Evolutionary conservation across 768 basidiomycete genomes (phyloP).

Genomic region (Boletus sp.): DNA sequence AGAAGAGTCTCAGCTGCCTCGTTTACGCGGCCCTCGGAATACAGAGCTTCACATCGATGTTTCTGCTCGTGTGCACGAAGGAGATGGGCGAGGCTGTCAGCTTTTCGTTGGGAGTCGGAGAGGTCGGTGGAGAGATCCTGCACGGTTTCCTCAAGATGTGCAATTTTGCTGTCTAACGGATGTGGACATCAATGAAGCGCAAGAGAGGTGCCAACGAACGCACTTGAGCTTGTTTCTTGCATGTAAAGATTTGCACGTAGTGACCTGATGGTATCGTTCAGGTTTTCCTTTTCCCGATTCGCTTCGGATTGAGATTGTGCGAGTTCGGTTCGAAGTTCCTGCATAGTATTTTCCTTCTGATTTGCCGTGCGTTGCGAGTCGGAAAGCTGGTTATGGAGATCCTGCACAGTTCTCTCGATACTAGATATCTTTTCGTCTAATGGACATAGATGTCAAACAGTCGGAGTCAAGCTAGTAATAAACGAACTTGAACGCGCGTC

Average conservation of each 20-base stretch:
- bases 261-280: not conserved
- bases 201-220: not conserved
- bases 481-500: too few species aligned
- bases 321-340: too few species aligned
- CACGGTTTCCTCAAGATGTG: not conserved
- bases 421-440: not conserved
- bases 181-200: not conserved
- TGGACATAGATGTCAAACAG: not conserved
- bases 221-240: not conserved
- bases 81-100: not conserved
- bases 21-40: not conserved
- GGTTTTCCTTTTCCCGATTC: too few species aligned
- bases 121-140: not conserved
- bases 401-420: not conserved
- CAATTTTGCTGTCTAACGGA: not conserved
- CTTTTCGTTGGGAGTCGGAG: not conserved
- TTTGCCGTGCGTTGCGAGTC: too few species aligned
- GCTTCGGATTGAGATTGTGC: too few species aligned
- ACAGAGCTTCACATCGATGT: slow-evolving; percentile 5
- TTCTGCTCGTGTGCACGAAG: slow-evolving; percentile 1
- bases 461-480: not conserved
- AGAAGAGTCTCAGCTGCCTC: not conserved
- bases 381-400: not conserved
- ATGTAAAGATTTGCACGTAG: not conserved
- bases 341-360: too few species aligned